These are phyloP conservation scores for Stachybotrys chartarum DNA, from an alignment of 2,329 filamentous ascomycete genomes.

Conservation along the genomic window DNA sequence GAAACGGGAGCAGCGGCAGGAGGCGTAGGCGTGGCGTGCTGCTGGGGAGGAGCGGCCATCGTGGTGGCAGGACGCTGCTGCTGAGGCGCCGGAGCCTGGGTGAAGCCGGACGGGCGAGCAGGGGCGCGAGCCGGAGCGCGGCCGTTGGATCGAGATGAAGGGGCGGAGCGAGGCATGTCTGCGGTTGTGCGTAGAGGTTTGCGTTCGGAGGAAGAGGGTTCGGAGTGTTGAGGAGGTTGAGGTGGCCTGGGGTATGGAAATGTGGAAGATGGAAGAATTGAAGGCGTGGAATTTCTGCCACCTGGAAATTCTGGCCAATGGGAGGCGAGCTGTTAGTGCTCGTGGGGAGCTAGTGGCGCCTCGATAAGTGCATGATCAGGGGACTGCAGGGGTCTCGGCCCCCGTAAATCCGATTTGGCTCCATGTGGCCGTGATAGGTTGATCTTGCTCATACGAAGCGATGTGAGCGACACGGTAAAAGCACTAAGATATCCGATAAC, in stretches of 20 bases:
- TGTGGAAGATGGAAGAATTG: slow-evolving; percentile 17
- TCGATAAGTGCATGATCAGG: slow-evolving; percentile 12
- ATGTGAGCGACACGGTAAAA: too few relatives aligned
- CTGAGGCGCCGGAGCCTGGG: slow-evolving; percentile 49
- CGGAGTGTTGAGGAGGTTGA: slow-evolving; percentile 3
- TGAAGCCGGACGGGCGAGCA: slow-evolving; percentile 58
- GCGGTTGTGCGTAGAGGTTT: slow-evolving; percentile 21
- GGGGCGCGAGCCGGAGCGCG: slow-evolving; percentile 59
- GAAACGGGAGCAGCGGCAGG: slow-evolving; percentile 34
- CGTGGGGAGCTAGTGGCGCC: slow-evolving; percentile 13
- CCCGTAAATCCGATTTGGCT: background rate
- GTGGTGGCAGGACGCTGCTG: slow-evolving; percentile 66
- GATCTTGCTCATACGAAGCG: too few relatives aligned
- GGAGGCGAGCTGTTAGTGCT: slow-evolving; percentile 15
- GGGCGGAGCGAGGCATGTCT: slow-evolving; percentile 64
- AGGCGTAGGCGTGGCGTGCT: slow-evolving; percentile 12
- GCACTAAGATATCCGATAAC: too few relatives aligned
- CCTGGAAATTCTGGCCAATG: slow-evolving; percentile 17
- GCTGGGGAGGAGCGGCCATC: slow-evolving; percentile 44
- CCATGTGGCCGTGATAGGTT: background rate
- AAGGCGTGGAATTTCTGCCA: slow-evolving; percentile 10
- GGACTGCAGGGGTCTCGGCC: background rate
- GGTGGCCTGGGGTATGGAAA: slow-evolving; percentile 7
- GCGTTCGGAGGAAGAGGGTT: slow-evolving; percentile 1
- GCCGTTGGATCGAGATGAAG: slow-evolving; percentile 47